Evolutionary conservation across 2,329 filamentous ascomycete genomes (phyloP), one percentile per base, ranked within the genome.

Genomic region (Arthrinium puccinioides): DNA sequence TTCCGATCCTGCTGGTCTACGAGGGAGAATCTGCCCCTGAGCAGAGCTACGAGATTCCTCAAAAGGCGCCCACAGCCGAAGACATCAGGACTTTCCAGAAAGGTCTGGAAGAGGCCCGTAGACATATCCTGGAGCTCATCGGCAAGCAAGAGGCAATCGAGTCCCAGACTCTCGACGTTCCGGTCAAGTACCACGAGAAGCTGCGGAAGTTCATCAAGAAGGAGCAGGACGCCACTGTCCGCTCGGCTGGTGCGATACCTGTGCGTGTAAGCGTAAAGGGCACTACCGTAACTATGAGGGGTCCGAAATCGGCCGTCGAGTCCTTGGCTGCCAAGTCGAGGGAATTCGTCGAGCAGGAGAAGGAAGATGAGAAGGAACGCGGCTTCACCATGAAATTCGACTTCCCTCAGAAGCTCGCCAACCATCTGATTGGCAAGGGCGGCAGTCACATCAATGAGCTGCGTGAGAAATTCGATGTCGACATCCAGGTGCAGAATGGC

Each of bases 351-450:
- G 81, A 84, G 55, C 84, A 94, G 56, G 88, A 94, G 62, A 85
- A 89, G 66, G 76, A 87, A 58, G 89, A 97, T 44, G 90, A 97
- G 62, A 85, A 92, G 56, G 90, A 97, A 64, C 85, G 90, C 42
- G 88, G 87, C 30, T 94, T 89, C 63, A 88, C 79, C 3, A 68
- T 86, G 41, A 79, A 76, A 19, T 97, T 97, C 49, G 87, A 95
- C 45, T 98, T 95, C 67, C 90, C 90, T 7, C 86, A 95, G 57
- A 94, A 95, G 63, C 94, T 80, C 55, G 88, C 89, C 45, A 95
- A 95, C 60, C 84, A 94, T 57, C 74, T 84, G 3, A 81, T 82
- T 51, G 80, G 79, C 37, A 82, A 82, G 59, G 73, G 76, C 34
- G 79, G 79, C 14, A 79, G 76, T 60, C 74, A 80, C 54, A 80